Evolutionary conservation across 1,284 basidiomycete genomes (phyloP), one percentile per base, ranked within the genome.

Genomic region (Apiotrichum sp.): DNA sequence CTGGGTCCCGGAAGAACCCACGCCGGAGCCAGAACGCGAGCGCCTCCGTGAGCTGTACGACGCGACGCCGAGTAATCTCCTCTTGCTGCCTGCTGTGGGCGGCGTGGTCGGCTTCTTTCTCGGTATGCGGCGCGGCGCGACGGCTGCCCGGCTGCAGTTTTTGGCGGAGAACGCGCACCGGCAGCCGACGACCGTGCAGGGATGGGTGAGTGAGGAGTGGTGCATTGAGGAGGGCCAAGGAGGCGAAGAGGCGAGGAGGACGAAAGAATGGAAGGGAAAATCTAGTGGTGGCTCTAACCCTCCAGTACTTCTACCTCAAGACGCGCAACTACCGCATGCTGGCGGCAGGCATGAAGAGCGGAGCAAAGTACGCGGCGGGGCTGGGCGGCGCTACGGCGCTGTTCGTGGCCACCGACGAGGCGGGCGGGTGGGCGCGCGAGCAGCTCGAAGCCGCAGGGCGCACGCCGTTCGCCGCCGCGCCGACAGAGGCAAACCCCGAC

Each of bases 261-360:
- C 6, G 42, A 11, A 22, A 43, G 16, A 22, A 16, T 11, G 22
- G 11, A 22, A 22, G 6, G 29, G 16, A 11, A 29, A 29, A n/a
- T 43, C 16, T 7, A 3, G 22, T 29, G 43, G 22, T 31, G 29
- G 22, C 6, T 5, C 43, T 14, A 6, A 7, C 16, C 8, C 4
- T 5, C 10, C 53, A 76, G 74, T 77, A 77, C 66, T 77, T 74
- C 50, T 77, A 77, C 64, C 72, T 72, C 47, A 75, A 75, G 61
- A 75, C 75, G 2, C 63, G 75, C 43, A 77, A 77, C 49, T 77
- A 77, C 60, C 65, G 70, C 33, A 65, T 77, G 34, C 56, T 75
- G 50, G 70, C 65, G 41, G 66, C 61, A 4, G 69, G 68, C 1
- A 53, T 65, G 22, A 61, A 61, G 14, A 61, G 62, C n/a, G 75